These are phyloP conservation scores for Abelmoschus esculentus DNA, from an alignment of 345 rosid genomes.

Conservation along the genomic window DNA sequence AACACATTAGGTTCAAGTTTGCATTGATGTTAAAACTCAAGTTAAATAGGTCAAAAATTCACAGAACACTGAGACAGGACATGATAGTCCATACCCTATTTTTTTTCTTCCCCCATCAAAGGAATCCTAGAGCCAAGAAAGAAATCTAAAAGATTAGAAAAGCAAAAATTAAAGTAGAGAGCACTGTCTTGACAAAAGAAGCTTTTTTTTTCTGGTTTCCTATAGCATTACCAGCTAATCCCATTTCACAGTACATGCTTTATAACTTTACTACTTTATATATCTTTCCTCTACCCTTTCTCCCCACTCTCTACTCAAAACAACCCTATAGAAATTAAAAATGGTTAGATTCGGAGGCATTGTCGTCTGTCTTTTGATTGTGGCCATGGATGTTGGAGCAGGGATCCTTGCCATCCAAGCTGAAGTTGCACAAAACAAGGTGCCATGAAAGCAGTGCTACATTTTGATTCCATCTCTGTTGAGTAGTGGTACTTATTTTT, in stretches of 20 bases:
- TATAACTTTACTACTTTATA: neutral
- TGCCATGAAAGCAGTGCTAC: neutral
- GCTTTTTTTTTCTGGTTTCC: slow-evolving; percentile 20
- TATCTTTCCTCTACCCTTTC: neutral
- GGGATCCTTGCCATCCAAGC: slow-evolving; percentile 91
- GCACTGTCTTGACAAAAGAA: slow-evolving; percentile 29
- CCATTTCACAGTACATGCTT: no score
- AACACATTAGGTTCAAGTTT: no score
- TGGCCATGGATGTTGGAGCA: slow-evolving; percentile 71
- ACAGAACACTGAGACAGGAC: no score
- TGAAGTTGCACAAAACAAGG: slow-evolving; percentile 82
- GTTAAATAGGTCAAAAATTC: no score
- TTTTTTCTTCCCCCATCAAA: slow-evolving; percentile 42
- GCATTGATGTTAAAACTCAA: no score
- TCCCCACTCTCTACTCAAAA: neutral
- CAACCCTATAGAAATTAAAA: slow-evolving; percentile 9
- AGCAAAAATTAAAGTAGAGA: slow-evolving; percentile 19
- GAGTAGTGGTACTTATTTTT: neutral
- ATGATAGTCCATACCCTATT: slow-evolving; percentile 35
- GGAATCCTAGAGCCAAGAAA: slow-evolving; percentile 31
- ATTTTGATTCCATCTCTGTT: neutral
- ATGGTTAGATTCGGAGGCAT: slow-evolving; percentile 54
- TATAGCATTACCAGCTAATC: no score
- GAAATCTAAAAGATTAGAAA: slow-evolving; percentile 2
- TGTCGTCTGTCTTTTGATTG: slow-evolving; percentile 65